Percentiles rank a stretch among this genome's conserved stretches.
phyloP scores from a whole-genome alignment of 1,284 basidiomycete genomes.

The Sporisorium graminicola region DNA sequence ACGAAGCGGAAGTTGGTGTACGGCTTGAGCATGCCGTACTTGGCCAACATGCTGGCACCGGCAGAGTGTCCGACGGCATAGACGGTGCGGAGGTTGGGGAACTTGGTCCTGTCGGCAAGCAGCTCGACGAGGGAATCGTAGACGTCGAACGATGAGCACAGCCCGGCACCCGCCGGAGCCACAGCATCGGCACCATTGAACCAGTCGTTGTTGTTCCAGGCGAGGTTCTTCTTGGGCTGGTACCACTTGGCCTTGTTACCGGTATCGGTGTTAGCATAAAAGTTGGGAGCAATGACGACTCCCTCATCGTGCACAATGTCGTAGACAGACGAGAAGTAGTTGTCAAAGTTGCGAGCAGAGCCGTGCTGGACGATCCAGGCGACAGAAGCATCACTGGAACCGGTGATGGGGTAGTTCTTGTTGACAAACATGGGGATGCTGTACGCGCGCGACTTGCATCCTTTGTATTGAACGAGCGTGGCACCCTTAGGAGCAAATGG shows the following conservation, averaged over 20 bases:
- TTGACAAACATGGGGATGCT: slow-evolving; percentile 52
- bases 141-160: slow-evolving; percentile 53
- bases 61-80: slow-evolving; percentile 48
- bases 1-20: slow-evolving; percentile 28
- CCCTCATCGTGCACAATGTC: slow-evolving; percentile 40
- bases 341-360: slow-evolving; percentile 41
- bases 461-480: slow-evolving; percentile 32
- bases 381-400: slow-evolving; percentile 16
- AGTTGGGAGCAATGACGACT: slow-evolving; percentile 42
- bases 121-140: slow-evolving; percentile 42
- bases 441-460: slow-evolving; percentile 9
- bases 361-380: slow-evolving; percentile 56
- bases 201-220: slow-evolving; percentile 38
- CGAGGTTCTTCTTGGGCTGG: slow-evolving; percentile 24
- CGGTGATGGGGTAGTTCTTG: slow-evolving; percentile 33
- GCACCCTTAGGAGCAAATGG: slow-evolving; percentile 23
- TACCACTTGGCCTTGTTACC: slow-evolving; percentile 28
- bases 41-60: slow-evolving; percentile 46
- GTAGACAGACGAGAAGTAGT: slow-evolving; percentile 44
- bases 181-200: slow-evolving; percentile 34
- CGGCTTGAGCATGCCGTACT: slow-evolving; percentile 44
- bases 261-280: slow-evolving; percentile 19
- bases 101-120: slow-evolving; percentile 38
- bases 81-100: slow-evolving; percentile 39
- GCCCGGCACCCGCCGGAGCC: slow-evolving; percentile 12